These are phyloP conservation scores for Sextonia rubra DNA, from an alignment of 164 flowering plant genomes.

Conservation along the genomic window DNA sequence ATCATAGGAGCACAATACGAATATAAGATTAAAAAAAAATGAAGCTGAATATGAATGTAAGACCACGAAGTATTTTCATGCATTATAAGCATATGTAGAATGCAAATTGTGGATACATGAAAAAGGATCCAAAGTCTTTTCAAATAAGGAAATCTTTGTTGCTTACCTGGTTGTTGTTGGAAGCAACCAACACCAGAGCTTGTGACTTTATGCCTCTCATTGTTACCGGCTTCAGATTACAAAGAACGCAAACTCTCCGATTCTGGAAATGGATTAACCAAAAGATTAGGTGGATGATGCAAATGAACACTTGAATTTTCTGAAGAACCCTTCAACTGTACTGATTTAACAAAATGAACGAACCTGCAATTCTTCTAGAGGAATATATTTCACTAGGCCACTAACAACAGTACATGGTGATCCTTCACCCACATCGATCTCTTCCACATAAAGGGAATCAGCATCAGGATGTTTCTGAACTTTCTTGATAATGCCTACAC, in stretches of 20 bases:
- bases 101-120: background rate
- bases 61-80: background rate
- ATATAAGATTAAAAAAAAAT: too few species aligned
- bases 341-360: background rate
- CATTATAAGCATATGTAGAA: background rate
- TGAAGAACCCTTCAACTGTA: background rate
- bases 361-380: conserved; percentile 92
- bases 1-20: background rate
- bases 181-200: conserved; percentile 92
- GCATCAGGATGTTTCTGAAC: conserved; percentile 92
- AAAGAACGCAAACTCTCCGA: conserved; percentile 87
- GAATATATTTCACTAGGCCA: conserved; percentile 88
- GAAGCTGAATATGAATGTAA: background rate
- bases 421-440: conserved; percentile 86
- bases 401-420: conserved; percentile 83
- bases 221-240: conserved; percentile 88
- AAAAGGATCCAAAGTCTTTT: background rate
- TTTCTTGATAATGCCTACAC: conserved; percentile 77
- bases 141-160: background rate
- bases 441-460: conserved; percentile 86
- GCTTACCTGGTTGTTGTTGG: conserved; percentile 59
- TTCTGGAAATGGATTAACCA: conserved; percentile 40
- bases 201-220: conserved; percentile 94
- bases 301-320: background rate
- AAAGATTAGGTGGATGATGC: background rate